Base-by-base conservation (phyloP, 805 yeast species). In the Saturnispora sekii region DNA sequence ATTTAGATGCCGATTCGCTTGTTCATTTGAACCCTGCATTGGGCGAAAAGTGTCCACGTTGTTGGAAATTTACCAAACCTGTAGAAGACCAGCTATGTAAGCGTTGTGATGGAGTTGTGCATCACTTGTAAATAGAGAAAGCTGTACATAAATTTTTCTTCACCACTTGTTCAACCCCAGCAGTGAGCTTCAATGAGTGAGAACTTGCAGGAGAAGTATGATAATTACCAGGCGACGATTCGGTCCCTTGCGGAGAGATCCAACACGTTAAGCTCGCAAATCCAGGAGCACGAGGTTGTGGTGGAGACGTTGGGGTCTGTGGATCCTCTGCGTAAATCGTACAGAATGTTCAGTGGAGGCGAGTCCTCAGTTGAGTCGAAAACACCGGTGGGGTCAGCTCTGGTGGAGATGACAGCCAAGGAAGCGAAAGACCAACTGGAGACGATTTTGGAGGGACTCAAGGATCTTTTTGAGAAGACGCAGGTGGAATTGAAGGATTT, bases 301-400 rank as follows among this genome's bases (percentile, higher is more conserved):
- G 55, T 81, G 11, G 73, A 70, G 16, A 80, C 90, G 2, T 62
- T 84, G 29, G 51, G 62, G 36, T 66, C 64, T 1, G 67, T 77
- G 9, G 78, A 79, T 18, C 50, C 53, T 2, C 77, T 73, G 38
- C 76, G 98, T 49, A 79, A 81, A 58, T 87, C 97, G 57, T 88
- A 79, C 65, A 78, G 95, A 56, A 87, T 93, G 96, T 75, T 90
- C 30, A 97, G 96, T 21, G 94, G 96, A 9, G 51, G 51, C 5
- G 49, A 48, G 14, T 41, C 31, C 32, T 21, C 38, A 26, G 33
- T 32, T n/a, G 41, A 37, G 28, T 37, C 33, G 9, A 38, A 41
- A n/a, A 17, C 26, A 5, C 29, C 30, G 3, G 40, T 36, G 7
- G 42, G 43, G 3, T 42, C 47, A 8, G 95, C 89, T 3, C 70